Conservation (phyloP, 192 early-diverging fungal species). For the Pilobolus umbonatus region DNA sequence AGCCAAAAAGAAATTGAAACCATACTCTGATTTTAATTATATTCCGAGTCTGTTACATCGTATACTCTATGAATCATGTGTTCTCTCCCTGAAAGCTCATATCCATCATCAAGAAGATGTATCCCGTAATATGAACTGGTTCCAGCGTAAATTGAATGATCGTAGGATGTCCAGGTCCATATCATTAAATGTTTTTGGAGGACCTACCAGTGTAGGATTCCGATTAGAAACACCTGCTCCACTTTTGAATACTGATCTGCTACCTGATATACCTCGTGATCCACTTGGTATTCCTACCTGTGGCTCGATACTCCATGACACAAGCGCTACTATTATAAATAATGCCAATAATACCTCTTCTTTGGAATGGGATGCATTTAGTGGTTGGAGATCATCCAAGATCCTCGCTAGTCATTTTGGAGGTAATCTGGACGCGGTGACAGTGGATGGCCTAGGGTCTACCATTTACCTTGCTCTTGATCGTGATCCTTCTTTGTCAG, state of each 20-base stretch:
- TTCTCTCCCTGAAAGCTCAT: conserved; percentile 7
- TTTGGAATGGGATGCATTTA: conserved; percentile 12
- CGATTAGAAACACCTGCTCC: conserved; percentile 8
- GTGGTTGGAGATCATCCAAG: conserved; percentile 19
- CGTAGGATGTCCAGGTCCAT: background rate
- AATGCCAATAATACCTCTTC: conserved; percentile 3
- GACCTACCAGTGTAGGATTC: conserved; percentile 24
- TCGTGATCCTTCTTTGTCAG: conserved; percentile 17
- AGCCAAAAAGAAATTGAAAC: conserved; percentile 4
- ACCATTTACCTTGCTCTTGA: conserved; percentile 28
- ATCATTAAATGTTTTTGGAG: conserved; percentile 17
- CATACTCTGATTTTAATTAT: conserved; percentile 8
- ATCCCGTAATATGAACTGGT: background rate
- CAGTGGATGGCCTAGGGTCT: conserved; percentile 19
- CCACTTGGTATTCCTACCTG: conserved; percentile 21
- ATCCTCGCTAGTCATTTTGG: conserved; percentile 17
- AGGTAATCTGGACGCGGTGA: conserved; percentile 19
- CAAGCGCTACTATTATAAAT: conserved; percentile 3
- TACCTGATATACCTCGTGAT: conserved; percentile 23
- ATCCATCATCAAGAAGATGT: conserved; percentile 2
- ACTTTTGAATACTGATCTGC: conserved; percentile 7
- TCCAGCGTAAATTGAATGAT: background rate
- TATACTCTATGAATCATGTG: conserved; percentile 20
- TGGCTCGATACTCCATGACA: conserved; percentile 6
- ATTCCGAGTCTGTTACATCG: conserved; percentile 21